These are phyloP conservation scores for Fragosphaeria purpurea DNA, from an alignment of 2,329 filamentous ascomycete genomes.

Conservation along the genomic window DNA sequence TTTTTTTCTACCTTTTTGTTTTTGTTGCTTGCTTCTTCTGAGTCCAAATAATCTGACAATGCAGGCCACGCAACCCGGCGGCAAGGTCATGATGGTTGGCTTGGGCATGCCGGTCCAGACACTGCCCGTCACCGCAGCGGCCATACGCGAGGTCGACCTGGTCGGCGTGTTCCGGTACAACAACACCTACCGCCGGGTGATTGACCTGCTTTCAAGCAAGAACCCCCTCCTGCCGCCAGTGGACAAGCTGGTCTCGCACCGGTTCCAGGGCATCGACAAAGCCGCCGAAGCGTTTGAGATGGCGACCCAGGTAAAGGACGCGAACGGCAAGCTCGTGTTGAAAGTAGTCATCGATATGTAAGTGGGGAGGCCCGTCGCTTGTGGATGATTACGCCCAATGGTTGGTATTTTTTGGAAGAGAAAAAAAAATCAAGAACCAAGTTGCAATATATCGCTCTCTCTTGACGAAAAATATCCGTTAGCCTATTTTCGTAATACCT, in stretches of 20 bases:
- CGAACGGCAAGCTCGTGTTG: constrained; percentile 57
- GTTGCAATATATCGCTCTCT: too few relatives aligned
- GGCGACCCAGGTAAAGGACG: constrained; percentile 61
- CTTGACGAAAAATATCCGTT: too few relatives aligned
- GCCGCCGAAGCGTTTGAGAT: constrained; percentile 62
- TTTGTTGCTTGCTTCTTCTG: too few relatives aligned
- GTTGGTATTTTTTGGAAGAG: too few relatives aligned
- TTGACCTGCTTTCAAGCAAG: constrained; percentile 38
- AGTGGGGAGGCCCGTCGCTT: background rate
- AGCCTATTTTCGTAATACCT: too few relatives aligned
- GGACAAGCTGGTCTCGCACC: constrained; percentile 59
- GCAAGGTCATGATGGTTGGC: constrained; percentile 59
- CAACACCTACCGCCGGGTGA: constrained; percentile 57
- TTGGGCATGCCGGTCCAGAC: constrained; percentile 65
- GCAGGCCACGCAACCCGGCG: constrained; percentile 50
- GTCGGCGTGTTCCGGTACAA: constrained; percentile 62
- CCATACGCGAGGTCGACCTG: constrained; percentile 61
- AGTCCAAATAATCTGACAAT: too few relatives aligned
- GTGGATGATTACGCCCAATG: too few relatives aligned
- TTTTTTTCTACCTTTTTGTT: too few relatives aligned
- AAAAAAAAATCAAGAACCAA: too few relatives aligned
- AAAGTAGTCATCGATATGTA: constrained; percentile 51
- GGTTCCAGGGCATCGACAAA: constrained; percentile 51
- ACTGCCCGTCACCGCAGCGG: constrained; percentile 57
- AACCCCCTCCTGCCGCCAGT: constrained; percentile 52